Conservation (phyloP, 2,329 filamentous ascomycete species). For the Arthroderma sp. region DNA sequence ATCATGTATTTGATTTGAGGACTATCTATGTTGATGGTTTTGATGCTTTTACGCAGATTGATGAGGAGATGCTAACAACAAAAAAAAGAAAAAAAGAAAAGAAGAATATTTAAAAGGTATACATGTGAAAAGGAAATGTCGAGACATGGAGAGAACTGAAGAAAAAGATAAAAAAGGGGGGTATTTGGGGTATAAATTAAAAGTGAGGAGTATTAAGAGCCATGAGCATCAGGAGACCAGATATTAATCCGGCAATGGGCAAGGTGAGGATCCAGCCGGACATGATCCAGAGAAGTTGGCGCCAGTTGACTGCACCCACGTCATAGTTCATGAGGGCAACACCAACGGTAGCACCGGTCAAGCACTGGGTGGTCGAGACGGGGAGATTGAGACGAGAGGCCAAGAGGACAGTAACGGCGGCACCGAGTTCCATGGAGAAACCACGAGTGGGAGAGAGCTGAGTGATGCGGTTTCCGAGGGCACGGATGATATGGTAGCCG, state of each 20-base stretch:
- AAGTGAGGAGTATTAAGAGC: conserved; percentile 31
- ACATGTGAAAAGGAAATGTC: background rate
- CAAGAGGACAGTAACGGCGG: conserved; percentile 27
- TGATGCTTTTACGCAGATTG: too few species aligned
- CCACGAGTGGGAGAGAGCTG: conserved; percentile 26
- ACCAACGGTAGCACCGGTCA: conserved; percentile 24
- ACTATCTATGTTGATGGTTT: too few species aligned
- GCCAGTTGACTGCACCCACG: conserved; percentile 32
- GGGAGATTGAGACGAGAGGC: conserved; percentile 23
- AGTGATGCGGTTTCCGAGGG: conserved; percentile 31
- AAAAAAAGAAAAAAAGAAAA: too few species aligned
- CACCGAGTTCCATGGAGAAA: conserved; percentile 28
- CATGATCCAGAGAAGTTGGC: conserved; percentile 31
- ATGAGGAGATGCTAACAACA: too few species aligned
- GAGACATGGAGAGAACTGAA: background rate
- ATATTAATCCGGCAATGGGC: conserved; percentile 28
- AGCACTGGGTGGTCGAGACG: conserved; percentile 26
- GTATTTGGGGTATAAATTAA: conserved; percentile 5
- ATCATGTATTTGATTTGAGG: too few species aligned
- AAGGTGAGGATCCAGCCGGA: conserved; percentile 34
- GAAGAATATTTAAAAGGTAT: too few species aligned
- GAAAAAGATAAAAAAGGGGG: background rate
- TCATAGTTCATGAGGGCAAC: conserved; percentile 26
- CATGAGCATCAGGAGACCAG: conserved; percentile 28
- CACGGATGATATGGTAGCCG: conserved; percentile 29